Conservation (phyloP, 768 basidiomycete genomes). For the Neoboletus subvelutipes region DNA sequence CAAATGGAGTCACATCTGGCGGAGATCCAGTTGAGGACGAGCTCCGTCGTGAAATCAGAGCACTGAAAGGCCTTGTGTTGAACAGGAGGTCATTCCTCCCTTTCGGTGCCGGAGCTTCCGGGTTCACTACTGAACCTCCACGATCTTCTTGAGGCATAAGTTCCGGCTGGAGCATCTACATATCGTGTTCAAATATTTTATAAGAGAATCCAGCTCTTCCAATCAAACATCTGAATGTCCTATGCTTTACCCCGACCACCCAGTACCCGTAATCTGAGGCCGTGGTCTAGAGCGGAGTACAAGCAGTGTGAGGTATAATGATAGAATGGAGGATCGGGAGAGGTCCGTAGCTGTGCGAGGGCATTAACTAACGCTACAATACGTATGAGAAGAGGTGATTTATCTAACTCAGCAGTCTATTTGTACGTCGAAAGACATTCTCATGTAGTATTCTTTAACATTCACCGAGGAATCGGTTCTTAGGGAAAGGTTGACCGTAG, state of each 20-base stretch:
- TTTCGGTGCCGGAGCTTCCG: not conserved
- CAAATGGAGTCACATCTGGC: constrained; percentile 16
- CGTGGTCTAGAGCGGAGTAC: not conserved
- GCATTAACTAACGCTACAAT: constrained; percentile 2
- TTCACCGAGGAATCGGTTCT: constrained; percentile 45
- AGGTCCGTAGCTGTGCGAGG: not conserved
- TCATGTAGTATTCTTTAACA: constrained; percentile 32
- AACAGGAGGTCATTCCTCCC: constrained; percentile 53
- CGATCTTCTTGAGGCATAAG: constrained; percentile 1
- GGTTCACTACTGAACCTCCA: constrained; percentile 5
- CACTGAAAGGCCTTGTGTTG: constrained; percentile 75
- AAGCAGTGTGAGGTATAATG: not conserved
- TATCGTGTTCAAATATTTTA: not conserved
- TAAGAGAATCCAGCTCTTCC: not conserved
- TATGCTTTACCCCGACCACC: not conserved
- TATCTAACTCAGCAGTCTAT: not conserved
- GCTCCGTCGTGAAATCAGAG: constrained; percentile 68
- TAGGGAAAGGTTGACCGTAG: constrained; percentile 47
- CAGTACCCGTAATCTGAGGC: not conserved
- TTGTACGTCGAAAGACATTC: not conserved
- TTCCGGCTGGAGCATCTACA: not conserved
- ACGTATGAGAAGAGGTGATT: not conserved
- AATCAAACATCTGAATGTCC: not conserved
- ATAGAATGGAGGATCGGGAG: not conserved
- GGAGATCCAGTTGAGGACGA: constrained; percentile 52